Evolutionary conservation across 2,329 filamentous ascomycete genomes (phyloP).

Genomic region (Pyrenophora graminea): DNA sequence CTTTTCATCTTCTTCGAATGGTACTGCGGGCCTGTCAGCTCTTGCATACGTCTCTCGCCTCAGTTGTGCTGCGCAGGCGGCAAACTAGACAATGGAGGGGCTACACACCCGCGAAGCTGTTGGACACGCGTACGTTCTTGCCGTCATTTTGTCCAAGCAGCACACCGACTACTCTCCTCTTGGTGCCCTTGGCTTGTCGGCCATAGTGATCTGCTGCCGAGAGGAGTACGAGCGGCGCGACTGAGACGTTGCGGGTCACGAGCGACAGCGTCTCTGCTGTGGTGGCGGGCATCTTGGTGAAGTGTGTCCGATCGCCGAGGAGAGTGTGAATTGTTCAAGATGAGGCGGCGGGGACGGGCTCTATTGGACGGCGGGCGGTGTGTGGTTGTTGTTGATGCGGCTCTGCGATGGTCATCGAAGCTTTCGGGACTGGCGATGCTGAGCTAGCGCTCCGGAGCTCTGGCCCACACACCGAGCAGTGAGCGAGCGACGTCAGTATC

Average conservation of each 20-base stretch:
- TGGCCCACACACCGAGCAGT: conserved; percentile 12
- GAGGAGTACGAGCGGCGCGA: conserved; percentile 95
- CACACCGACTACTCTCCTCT: conserved; percentile 85
- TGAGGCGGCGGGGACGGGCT: conserved; percentile 14
- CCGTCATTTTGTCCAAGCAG: conserved; percentile 94
- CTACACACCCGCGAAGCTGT: conserved; percentile 90
- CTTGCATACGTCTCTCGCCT: conserved; percentile 5
- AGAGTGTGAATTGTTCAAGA: conserved; percentile 3
- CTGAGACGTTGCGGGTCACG: conserved; percentile 91
- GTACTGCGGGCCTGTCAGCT: conserved; percentile 63
- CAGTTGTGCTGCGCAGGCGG: conserved; percentile 13
- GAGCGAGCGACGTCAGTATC: conserved; percentile 10
- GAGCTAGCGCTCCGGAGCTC: conserved; percentile 23
- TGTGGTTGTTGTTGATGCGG: conserved; percentile 38
- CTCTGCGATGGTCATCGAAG: conserved; percentile 41
- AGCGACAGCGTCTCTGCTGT: conserved; percentile 95
- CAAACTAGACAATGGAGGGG: conserved; percentile 15
- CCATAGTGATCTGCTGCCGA: conserved; percentile 99
- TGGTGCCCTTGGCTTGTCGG: conserved; percentile 85
- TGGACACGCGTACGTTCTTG: conserved; percentile 94
- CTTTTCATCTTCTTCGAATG: conserved; percentile 98
- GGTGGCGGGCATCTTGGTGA: conserved; percentile 78
- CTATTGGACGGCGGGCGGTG: conserved; percentile 19
- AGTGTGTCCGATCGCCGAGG: conserved; percentile 12
- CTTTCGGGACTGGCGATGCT: conserved; percentile 31